Conservation (phyloP, 768 basidiomycete genomes). For the Panellus pusillus region DNA sequence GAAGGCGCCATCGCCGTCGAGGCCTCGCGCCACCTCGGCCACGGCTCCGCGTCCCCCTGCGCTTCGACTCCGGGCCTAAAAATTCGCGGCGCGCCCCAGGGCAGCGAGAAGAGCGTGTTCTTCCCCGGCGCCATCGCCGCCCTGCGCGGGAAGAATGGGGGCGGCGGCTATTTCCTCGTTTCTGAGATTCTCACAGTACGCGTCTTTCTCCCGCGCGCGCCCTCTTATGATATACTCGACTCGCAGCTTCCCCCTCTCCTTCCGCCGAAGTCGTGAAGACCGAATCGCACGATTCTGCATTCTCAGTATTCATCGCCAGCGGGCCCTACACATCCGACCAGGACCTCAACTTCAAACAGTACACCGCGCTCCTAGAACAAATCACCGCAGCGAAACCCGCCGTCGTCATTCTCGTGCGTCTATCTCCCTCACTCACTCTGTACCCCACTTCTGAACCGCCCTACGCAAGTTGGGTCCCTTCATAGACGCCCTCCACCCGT, state of each 20-base stretch:
- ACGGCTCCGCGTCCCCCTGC: conserved; percentile 69
- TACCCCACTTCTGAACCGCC: neutral
- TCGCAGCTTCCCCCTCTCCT: conserved; percentile 64
- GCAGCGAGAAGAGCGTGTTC: conserved; percentile 65
- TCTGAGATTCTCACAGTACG: conserved; percentile 80
- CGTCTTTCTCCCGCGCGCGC: conserved; percentile 11
- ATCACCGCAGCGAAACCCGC: conserved; percentile 67
- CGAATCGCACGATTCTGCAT: conserved; percentile 38
- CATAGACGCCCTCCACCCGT: conserved; percentile 73
- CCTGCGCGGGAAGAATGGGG: conserved; percentile 86
- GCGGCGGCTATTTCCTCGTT: conserved; percentile 83
- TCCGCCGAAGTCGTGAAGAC: conserved; percentile 34
- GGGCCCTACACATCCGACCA: conserved; percentile 86
- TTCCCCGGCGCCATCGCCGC: conserved; percentile 91
- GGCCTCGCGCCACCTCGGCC: conserved; percentile 73
- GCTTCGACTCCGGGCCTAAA: conserved; percentile 64
- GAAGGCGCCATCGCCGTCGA: conserved; percentile 79
- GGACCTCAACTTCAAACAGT: conserved; percentile 74
- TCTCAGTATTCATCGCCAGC: conserved; percentile 71
- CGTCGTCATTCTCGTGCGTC: conserved; percentile 71
- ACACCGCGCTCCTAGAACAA: conserved; percentile 61
- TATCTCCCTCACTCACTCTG: neutral
- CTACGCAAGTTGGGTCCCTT: conserved; percentile 82
- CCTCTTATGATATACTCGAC: neutral
- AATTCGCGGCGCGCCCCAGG: conserved; percentile 62